phyloP scores from a whole-genome alignment of 2,329 filamentous ascomycete species.

The Fusarium burgessii region DNA sequence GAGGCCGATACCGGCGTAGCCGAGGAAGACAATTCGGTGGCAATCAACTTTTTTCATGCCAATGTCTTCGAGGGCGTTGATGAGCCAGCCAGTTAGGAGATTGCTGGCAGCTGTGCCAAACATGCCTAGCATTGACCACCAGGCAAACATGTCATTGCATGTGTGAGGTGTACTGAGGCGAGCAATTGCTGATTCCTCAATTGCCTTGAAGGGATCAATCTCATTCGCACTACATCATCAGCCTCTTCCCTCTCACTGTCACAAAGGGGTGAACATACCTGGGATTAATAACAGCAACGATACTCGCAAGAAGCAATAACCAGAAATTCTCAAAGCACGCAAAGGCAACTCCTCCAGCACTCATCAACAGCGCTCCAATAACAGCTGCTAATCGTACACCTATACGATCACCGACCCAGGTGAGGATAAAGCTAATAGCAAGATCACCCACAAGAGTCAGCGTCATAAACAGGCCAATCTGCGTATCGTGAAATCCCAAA shows the following conservation, averaged over 20 bases:
- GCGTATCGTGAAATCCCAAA: constrained; percentile 30
- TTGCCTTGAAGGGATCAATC: constrained; percentile 43
- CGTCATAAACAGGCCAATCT: constrained; percentile 42
- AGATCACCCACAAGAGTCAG: constrained; percentile 39
- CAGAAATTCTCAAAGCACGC: constrained; percentile 38
- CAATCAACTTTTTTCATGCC: constrained; percentile 23
- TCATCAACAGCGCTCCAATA: constrained; percentile 36
- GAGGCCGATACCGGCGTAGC: constrained; percentile 31
- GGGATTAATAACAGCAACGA: constrained; percentile 37
- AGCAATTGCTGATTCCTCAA: constrained; percentile 41
- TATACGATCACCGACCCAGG: constrained; percentile 36
- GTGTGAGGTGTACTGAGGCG: constrained; percentile 36
- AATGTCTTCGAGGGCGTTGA: constrained; percentile 22
- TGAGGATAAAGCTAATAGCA: constrained; percentile 42
- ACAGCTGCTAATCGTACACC: constrained; percentile 29
- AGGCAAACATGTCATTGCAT: constrained; percentile 41
- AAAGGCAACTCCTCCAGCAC: constrained; percentile 29
- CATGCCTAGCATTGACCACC: constrained; percentile 45
- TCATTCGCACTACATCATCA: constrained; percentile 34
- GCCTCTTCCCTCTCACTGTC: background rate
- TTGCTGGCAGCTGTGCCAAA: constrained; percentile 40
- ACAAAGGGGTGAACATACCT: constrained; percentile 16
- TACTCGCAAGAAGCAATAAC: constrained; percentile 32
- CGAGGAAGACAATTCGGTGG: constrained; percentile 34
- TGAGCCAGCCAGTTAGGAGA: constrained; percentile 34